Conservation (phyloP, 352 stramenopile genomes). For the Pythium dissimile region DNA sequence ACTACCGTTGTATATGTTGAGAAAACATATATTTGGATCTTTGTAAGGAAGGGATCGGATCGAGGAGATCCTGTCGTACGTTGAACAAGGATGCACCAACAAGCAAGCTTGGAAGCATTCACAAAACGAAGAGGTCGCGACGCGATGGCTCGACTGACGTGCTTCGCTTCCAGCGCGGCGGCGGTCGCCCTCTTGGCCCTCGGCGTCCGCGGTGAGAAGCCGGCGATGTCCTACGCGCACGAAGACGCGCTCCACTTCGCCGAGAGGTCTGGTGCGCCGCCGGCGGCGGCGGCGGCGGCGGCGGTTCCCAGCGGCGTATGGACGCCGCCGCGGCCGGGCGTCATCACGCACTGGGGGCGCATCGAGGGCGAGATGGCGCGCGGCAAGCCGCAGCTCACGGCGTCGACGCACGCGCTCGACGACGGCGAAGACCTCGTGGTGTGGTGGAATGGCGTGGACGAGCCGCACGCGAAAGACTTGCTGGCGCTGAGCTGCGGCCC, state of each 20-base stretch:
- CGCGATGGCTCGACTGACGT: background rate
- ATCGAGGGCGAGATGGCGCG: constrained; percentile 2
- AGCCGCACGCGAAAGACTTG: constrained; percentile 57
- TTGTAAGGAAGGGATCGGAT: constrained; percentile 6
- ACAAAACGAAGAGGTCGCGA: background rate
- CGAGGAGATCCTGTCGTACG: background rate
- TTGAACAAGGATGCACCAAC: background rate
- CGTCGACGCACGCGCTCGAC: constrained; percentile 39
- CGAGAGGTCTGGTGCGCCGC: too few relatives aligned
- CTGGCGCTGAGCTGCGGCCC: constrained; percentile 67
- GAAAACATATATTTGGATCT: constrained; percentile 14
- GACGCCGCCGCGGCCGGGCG: background rate
- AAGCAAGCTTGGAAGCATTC: background rate
- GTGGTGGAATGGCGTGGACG: constrained; percentile 46
- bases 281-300: background rate
- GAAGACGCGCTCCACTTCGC: constrained; percentile 20
- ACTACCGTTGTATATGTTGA: constrained; percentile 15
- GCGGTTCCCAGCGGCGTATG: background rate
- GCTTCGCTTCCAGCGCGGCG: background rate
- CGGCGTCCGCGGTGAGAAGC: constrained; percentile 5
- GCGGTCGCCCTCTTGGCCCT: background rate
- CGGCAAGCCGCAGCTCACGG: constrained; percentile 21
- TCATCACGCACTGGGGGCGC: constrained; percentile 13
- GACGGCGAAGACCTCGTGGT: constrained; percentile 76
- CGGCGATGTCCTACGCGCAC: constrained; percentile 14